Evolutionary conservation across 495 filamentous ascomycete species (phyloP).

Genomic region (Trichodelitschia bisporula): DNA sequence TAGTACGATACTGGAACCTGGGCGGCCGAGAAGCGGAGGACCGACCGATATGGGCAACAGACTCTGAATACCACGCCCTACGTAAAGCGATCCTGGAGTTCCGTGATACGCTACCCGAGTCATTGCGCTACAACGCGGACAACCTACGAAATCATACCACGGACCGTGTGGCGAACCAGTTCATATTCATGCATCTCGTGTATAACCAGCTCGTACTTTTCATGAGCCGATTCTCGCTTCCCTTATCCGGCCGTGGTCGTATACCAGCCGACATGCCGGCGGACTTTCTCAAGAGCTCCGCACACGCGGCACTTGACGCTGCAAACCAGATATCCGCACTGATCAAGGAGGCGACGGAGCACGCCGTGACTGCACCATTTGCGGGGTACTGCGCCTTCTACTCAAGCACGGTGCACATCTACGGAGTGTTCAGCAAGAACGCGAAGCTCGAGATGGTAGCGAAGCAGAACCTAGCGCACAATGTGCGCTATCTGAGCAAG

Average conservation of each 20-base stretch:
- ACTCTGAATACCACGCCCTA: conserved; percentile 49
- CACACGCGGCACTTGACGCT: conserved; percentile 56
- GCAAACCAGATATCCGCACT: conserved; percentile 73
- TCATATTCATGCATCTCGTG: conserved; percentile 79
- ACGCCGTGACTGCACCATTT: conserved; percentile 73
- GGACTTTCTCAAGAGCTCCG: conserved; percentile 51
- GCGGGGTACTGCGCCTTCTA: conserved; percentile 86
- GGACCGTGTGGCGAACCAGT: conserved; percentile 70
- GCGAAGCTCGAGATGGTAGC: conserved; percentile 45
- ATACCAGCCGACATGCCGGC: conserved; percentile 55
- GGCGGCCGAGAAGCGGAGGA: conserved; percentile 56
- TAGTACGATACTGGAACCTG: conserved; percentile 76
- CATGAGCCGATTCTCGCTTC: conserved; percentile 68
- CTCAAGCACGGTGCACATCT: conserved; percentile 78
- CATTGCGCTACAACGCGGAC: conserved; percentile 46
- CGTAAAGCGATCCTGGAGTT: conserved; percentile 49
- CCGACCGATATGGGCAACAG: conserved; percentile 52
- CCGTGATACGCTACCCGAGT: conserved; percentile 38
- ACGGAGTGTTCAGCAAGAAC: conserved; percentile 73
- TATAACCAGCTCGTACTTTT: conserved; percentile 78
- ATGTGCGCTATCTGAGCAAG: conserved; percentile 71
- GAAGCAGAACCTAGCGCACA: conserved; percentile 69
- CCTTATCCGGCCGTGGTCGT: conserved; percentile 37
- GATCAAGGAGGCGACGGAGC: conserved; percentile 51
- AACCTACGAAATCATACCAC: conserved; percentile 69